Evolutionary conservation across 768 basidiomycete species (phyloP).

Genomic region (Nevesoporus exiguus): DNA sequence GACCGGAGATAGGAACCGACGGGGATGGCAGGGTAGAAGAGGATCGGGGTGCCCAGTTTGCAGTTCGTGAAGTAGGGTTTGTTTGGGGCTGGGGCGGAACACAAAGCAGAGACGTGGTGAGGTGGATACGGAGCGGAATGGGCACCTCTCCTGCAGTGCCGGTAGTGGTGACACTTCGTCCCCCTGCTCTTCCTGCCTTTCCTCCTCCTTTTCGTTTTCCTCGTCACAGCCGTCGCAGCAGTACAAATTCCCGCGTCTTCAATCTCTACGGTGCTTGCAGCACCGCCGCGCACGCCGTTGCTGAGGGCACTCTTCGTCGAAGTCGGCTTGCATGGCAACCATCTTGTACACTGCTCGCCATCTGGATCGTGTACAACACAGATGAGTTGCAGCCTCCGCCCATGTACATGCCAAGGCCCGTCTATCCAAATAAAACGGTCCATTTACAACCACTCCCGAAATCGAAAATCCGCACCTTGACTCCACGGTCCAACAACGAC

Average conservation of each 20-base stretch:
- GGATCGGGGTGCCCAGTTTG: constrained; percentile 65
- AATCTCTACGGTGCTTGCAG: background rate
- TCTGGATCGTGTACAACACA: constrained; percentile 69
- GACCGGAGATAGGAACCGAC: constrained; percentile 78
- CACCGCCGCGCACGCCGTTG: background rate
- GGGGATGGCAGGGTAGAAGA: constrained; percentile 72
- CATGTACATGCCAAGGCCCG: no score
- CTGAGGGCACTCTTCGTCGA: constrained; percentile 12
- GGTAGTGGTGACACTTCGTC: background rate
- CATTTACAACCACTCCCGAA: no score
- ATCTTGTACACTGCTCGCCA: constrained; percentile 78
- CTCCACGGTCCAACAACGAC: constrained; percentile 68
- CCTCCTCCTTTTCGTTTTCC: background rate
- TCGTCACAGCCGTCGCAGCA: background rate
- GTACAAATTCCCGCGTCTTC: background rate
- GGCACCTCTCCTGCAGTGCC: background rate
- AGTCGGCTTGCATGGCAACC: constrained; percentile 43
- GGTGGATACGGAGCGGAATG: no score
- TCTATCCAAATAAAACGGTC: no score
- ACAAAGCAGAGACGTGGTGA: no score
- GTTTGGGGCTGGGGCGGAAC: no score
- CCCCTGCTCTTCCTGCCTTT: no score
- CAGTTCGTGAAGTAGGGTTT: constrained; percentile 40
- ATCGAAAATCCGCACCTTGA: constrained; percentile 83
- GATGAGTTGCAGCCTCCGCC: constrained; percentile 83